Percentiles rank a stretch among this genome's conserved stretches.
phyloP scores from a whole-genome alignment of 2,329 filamentous ascomycete genomes.

The Curvularia sp. region DNA sequence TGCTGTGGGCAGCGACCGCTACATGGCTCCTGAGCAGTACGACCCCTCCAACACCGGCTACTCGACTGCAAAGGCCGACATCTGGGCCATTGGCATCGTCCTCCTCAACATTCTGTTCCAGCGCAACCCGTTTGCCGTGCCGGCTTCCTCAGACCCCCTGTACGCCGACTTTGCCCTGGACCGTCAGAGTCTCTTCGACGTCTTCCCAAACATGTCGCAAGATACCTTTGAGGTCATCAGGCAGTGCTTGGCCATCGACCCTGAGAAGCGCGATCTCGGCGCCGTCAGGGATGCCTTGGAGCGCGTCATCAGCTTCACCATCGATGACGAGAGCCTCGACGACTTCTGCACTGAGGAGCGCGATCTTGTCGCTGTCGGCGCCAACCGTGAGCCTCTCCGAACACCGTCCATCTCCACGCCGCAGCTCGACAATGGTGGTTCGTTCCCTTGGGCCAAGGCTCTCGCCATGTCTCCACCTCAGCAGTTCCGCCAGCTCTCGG shows the following conservation, averaged over 20 bases:
- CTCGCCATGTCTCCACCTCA: conserved; percentile 77
- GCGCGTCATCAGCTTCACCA: conserved; percentile 88
- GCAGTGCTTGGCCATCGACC: conserved; percentile 89
- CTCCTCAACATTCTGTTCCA: conserved; percentile 96
- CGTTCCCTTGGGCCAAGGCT: conserved; percentile 95
- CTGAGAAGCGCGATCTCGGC: conserved; percentile 81
- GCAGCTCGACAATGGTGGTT: conserved; percentile 73
- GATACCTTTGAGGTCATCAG: conserved; percentile 95
- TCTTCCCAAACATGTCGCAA: conserved; percentile 98
- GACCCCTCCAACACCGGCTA: conserved; percentile 88
- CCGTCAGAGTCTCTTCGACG: conserved; percentile 94
- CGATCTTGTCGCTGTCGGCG: conserved; percentile 75
- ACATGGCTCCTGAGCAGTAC: conserved; percentile 99
- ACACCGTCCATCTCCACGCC: conserved; percentile 95
- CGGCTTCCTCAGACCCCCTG: conserved; percentile 86
- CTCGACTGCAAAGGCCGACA: conserved; percentile 89
- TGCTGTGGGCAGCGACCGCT: conserved; percentile 95
- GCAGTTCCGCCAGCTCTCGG: conserved; percentile 81
- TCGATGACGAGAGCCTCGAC: conserved; percentile 86
- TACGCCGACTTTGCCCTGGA: conserved; percentile 94
- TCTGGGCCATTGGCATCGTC: conserved; percentile 97
- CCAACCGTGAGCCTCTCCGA: conserved; percentile 92
- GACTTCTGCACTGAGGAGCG: conserved; percentile 90
- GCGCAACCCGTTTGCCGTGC: conserved; percentile 92
- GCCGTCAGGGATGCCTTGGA: conserved; percentile 79